Evolutionary conservation across 1,284 basidiomycete genomes (phyloP).

Genomic region (Apiotrichum montevideense): DNA sequence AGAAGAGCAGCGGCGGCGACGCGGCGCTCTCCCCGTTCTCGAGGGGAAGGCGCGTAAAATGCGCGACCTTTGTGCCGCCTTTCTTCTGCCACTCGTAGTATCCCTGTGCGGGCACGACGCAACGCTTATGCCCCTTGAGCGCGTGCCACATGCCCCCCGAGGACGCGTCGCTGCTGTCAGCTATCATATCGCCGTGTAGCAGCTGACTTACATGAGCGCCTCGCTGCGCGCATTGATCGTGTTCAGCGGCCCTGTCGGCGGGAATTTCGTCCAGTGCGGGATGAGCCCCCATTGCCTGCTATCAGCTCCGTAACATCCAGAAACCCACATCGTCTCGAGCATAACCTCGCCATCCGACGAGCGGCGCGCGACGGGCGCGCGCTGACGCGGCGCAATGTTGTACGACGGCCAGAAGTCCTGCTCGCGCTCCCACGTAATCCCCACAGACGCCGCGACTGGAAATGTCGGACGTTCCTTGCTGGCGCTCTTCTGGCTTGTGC

Average conservation of each 20-base stretch:
- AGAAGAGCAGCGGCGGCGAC: constrained; percentile 61
- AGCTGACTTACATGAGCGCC: constrained; percentile 58
- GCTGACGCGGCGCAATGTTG: constrained; percentile 40
- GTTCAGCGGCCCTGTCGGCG: constrained; percentile 61
- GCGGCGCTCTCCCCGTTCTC: constrained; percentile 47
- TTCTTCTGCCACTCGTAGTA: constrained; percentile 90
- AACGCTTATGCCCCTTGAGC: constrained; percentile 70
- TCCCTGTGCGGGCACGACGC: constrained; percentile 70
- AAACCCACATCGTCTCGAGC: constrained; percentile 42
- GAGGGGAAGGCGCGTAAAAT: constrained; percentile 61
- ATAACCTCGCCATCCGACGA: constrained; percentile 35
- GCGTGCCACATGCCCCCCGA: constrained; percentile 68
- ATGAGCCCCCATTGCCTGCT: constrained; percentile 85
- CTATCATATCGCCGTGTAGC: neutral
- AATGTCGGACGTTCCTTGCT: neutral
- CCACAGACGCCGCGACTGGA: neutral
- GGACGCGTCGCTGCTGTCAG: constrained; percentile 30
- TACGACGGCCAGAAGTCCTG: constrained; percentile 36
- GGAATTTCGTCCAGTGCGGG: constrained; percentile 70
- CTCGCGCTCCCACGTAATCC: constrained; percentile 33
- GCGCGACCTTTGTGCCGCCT: constrained; percentile 67
- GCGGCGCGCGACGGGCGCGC: constrained; percentile 49
- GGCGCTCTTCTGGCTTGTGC: neutral
- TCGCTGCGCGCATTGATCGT: constrained; percentile 89
- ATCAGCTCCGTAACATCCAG: neutral